These are phyloP conservation scores for Dendrocalamus sinicus DNA, from an alignment of 176 grass and related monocot species.

Conservation along the genomic window DNA sequence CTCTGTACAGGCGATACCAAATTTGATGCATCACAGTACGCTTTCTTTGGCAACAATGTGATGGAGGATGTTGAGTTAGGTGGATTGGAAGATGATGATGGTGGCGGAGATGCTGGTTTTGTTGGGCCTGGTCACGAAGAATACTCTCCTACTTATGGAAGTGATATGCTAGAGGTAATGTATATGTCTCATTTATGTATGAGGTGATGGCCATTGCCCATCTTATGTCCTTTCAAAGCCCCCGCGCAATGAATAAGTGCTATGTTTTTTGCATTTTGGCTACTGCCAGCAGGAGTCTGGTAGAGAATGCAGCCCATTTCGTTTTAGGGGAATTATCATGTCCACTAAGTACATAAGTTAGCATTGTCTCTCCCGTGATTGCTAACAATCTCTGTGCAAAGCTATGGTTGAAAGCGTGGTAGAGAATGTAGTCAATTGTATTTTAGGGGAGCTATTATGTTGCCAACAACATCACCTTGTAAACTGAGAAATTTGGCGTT, in stretches of 20 bases:
- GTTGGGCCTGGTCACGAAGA: slow-evolving; percentile 45
- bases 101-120: slow-evolving; percentile 29
- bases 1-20: slow-evolving; percentile 36
- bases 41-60: slow-evolving; percentile 62
- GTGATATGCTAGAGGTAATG: slow-evolving; percentile 56
- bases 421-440: background rate
- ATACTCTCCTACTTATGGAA: slow-evolving; percentile 45
- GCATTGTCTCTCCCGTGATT: background rate
- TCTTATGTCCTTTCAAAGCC: background rate
- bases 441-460: background rate
- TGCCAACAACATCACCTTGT: background rate
- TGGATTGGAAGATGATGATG: slow-evolving; percentile 66
- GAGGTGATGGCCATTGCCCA: background rate
- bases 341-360: background rate
- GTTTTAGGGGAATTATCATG: background rate
- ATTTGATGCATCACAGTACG: slow-evolving; percentile 74
- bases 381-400: no score
- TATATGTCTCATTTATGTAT: slow-evolving; percentile 12
- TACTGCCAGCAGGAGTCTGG: background rate
- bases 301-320: background rate
- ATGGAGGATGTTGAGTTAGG: slow-evolving; percentile 70
- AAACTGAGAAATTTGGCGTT: background rate
- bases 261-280: slow-evolving; percentile 7
- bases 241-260: background rate
- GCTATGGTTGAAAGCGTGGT: background rate